Conservation (phyloP, 2,329 filamentous ascomycete species). For the Penicillium sp. region DNA sequence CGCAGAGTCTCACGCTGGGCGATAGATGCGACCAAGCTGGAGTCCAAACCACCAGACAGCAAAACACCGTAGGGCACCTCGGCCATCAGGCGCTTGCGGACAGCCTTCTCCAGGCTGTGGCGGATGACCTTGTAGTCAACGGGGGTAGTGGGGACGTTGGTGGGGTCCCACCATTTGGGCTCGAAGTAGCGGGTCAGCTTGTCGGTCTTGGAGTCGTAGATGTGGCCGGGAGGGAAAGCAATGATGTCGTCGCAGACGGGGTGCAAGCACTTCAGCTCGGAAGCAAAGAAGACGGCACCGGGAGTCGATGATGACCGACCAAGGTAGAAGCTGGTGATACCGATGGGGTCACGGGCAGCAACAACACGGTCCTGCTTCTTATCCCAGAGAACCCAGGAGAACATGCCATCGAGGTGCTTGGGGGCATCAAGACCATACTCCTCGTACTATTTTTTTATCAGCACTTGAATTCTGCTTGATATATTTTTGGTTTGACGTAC, state of each 20-base stretch:
- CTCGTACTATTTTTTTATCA: constrained; percentile 65
- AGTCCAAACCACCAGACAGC: constrained; percentile 92
- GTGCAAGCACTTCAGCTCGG: constrained; percentile 90
- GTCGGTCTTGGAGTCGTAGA: constrained; percentile 92
- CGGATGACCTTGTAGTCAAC: constrained; percentile 81
- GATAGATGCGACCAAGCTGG: constrained; percentile 90
- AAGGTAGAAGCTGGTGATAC: constrained; percentile 96
- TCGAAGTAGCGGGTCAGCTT: constrained; percentile 84
- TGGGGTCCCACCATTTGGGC: constrained; percentile 86
- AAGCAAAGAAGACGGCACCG: constrained; percentile 89
- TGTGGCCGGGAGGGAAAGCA: constrained; percentile 88
- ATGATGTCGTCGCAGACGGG: constrained; percentile 94
- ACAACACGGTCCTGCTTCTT: constrained; percentile 89
- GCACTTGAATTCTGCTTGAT: neutral
- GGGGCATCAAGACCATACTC: constrained; percentile 90
- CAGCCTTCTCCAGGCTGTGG: constrained; percentile 80
- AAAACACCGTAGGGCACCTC: constrained; percentile 97
- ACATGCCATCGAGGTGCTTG: constrained; percentile 96
- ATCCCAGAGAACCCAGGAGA: constrained; percentile 98
- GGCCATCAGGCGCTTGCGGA: constrained; percentile 96
- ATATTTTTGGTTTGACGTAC: constrained; percentile 52
- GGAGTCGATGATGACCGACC: constrained; percentile 83
- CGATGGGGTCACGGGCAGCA: constrained; percentile 93
- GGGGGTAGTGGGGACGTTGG: constrained; percentile 73
- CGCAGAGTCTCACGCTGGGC: constrained; percentile 88